Conservation (phyloP, 768 basidiomycete genomes). For the Auricularia sp. region DNA sequence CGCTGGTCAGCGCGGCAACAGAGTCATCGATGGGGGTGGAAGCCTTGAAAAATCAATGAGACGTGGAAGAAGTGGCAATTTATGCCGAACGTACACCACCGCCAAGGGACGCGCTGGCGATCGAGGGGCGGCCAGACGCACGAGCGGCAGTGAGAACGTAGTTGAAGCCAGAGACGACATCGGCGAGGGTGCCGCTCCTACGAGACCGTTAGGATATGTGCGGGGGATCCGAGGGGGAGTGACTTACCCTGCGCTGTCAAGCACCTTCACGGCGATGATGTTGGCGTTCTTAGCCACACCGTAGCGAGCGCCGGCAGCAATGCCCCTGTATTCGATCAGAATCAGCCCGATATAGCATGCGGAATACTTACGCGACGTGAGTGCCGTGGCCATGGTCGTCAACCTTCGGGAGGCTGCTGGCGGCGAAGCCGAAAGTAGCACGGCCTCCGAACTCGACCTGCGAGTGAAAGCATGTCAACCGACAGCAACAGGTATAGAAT, state of each 20-base stretch:
- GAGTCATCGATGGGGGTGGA: background rate
- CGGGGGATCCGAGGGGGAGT: background rate
- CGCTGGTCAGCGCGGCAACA: conserved; percentile 14
- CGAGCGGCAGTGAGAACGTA: conserved; percentile 19
- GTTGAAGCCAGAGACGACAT: conserved; percentile 21
- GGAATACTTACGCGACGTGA: conserved; percentile 14
- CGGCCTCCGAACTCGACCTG: conserved; percentile 33
- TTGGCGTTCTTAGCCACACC: conserved; percentile 7
- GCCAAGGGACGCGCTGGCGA: background rate
- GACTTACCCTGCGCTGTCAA: conserved; percentile 16
- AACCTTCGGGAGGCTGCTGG: conserved; percentile 9
- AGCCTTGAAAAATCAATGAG: background rate
- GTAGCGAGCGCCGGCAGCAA: conserved; percentile 19
- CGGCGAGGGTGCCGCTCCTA: background rate
- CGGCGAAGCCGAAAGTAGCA: conserved; percentile 23
- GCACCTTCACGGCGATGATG: conserved; percentile 9
- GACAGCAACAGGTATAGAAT: background rate
- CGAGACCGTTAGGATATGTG: background rate
- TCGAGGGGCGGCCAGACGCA: conserved; percentile 2
- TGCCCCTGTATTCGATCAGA: background rate
- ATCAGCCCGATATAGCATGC: no score
- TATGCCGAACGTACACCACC: conserved; percentile 7
- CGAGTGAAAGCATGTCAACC: background rate
- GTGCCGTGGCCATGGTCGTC: conserved; percentile 30
- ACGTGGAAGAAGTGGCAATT: background rate